phyloP scores from a whole-genome alignment of 1,139 yeast genomes.

The Yarrowia galli region DNA sequence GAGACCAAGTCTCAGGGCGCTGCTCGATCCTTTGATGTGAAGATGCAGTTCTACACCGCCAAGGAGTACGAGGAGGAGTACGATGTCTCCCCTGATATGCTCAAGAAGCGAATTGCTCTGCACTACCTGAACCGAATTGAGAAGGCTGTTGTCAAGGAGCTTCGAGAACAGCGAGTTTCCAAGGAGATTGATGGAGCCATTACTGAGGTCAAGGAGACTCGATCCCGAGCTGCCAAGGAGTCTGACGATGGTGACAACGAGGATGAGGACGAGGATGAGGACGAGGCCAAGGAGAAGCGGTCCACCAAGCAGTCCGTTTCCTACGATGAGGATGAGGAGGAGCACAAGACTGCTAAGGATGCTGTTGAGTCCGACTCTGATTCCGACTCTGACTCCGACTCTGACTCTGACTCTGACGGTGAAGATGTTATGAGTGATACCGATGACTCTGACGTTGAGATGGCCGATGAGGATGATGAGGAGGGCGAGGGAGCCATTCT shows the following conservation, averaged over 20 bases:
- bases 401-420: constrained; percentile 47
- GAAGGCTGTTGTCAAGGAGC: constrained; percentile 74
- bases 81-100: constrained; percentile 80
- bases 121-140: constrained; percentile 77
- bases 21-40: constrained; percentile 79
- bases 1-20: constrained; percentile 53
- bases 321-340: constrained; percentile 94
- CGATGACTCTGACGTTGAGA: constrained; percentile 50
- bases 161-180: constrained; percentile 47
- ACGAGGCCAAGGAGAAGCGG: constrained; percentile 66
- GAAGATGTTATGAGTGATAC: constrained; percentile 45
- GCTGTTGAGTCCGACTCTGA: constrained; percentile 59
- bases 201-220: constrained; percentile 41
- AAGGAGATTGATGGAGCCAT: constrained; percentile 13
- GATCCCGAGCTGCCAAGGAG: constrained; percentile 44
- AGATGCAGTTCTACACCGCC: constrained; percentile 75
- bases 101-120: constrained; percentile 71
- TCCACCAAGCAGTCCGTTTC: constrained; percentile 86
- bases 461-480: constrained; percentile 44
- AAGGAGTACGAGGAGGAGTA: constrained; percentile 86
- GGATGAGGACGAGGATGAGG: constrained; percentile 58
- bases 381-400: constrained; percentile 52
- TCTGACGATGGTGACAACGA: constrained; percentile 45
- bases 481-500: constrained; percentile 64
- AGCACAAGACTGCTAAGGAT: constrained; percentile 81